phyloP scores from a whole-genome alignment of 371 early-diverging fungal genomes.

The Lichtheimia corymbifera region DNA sequence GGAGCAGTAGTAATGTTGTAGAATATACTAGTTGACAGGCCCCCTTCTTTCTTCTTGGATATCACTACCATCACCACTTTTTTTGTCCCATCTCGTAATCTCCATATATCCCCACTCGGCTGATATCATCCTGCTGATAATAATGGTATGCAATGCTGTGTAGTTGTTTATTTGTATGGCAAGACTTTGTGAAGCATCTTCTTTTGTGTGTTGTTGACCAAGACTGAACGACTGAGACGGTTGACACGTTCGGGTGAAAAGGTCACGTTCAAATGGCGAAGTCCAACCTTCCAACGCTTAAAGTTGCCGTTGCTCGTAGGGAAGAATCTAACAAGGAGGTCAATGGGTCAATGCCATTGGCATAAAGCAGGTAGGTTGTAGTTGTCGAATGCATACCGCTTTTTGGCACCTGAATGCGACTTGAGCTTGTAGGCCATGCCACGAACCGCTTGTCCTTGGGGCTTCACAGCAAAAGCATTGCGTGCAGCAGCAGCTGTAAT shows the following conservation, averaged over 20 bases:
- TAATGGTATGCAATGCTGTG: neutral
- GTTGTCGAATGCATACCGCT: conserved; percentile 28
- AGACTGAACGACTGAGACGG: conserved; percentile 35
- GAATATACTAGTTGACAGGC: neutral
- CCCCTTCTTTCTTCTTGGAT: neutral
- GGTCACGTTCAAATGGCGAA: conserved; percentile 50
- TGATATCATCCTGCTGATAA: neutral
- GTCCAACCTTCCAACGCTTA: conserved; percentile 53
- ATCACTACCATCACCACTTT: neutral
- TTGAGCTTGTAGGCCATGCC: conserved; percentile 51
- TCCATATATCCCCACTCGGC: too few relatives aligned
- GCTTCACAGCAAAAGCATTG: conserved; percentile 23
- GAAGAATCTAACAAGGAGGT: conserved; percentile 30
- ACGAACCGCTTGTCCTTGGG: conserved; percentile 36
- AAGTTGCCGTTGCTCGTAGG: conserved; percentile 48
- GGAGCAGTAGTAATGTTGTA: too few relatives aligned
- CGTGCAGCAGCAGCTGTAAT: conserved; percentile 14
- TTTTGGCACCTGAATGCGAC: conserved; percentile 53
- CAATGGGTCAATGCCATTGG: neutral
- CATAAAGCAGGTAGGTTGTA: neutral
- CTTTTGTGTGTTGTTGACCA: conserved; percentile 44
- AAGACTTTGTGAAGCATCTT: conserved; percentile 48
- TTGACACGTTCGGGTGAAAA: conserved; percentile 49
- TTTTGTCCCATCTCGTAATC: neutral
- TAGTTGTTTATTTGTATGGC: conserved; percentile 35